Evolutionary conservation across 495 filamentous ascomycete species (phyloP).

Genomic region (Aspergillus biplanus): DNA sequence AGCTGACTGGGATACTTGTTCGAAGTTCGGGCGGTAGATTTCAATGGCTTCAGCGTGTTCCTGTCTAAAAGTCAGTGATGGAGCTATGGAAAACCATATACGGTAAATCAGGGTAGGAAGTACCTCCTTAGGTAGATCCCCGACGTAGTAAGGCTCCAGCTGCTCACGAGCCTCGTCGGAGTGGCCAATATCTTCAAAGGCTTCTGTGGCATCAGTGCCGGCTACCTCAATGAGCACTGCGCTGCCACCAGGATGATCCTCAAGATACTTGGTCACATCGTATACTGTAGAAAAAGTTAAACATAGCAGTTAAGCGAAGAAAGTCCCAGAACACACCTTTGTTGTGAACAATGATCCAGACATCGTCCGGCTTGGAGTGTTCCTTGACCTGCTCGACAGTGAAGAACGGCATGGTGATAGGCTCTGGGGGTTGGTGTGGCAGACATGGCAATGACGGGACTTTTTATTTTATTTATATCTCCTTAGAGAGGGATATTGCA

Average conservation of each 20-base stretch:
- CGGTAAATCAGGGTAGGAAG: neutral
- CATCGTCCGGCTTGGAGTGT: conserved; percentile 34
- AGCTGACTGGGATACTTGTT: conserved; percentile 28
- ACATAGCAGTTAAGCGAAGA: too few relatives aligned
- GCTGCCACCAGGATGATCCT: conserved; percentile 58
- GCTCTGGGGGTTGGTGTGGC: neutral
- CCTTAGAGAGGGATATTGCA: neutral
- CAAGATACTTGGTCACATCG: conserved; percentile 52
- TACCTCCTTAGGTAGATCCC: conserved; percentile 28
- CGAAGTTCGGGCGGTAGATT: conserved; percentile 27
- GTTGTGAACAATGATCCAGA: conserved; percentile 54
- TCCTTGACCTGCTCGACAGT: conserved; percentile 31
- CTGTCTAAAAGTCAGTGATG: neutral
- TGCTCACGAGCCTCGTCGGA: conserved; percentile 50
- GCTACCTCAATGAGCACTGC: conserved; percentile 52
- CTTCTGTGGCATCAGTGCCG: conserved; percentile 55
- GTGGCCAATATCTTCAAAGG: conserved; percentile 58
- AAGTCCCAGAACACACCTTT: conserved; percentile 35
- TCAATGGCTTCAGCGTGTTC: conserved; percentile 30
- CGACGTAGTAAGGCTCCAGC: conserved; percentile 28
- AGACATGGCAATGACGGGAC: neutral
- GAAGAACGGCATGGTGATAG: conserved; percentile 17
- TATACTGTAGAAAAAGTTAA: conserved; percentile 42
- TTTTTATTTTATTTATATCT: conserved; percentile 18
- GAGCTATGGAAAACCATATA: neutral